A percentile compares a stretch with the other conserved stretches of the same genome.
These are phyloP conservation scores for Venturia nashicola DNA, from an alignment of 2,329 filamentous ascomycete genomes.

Conservation along the genomic window DNA sequence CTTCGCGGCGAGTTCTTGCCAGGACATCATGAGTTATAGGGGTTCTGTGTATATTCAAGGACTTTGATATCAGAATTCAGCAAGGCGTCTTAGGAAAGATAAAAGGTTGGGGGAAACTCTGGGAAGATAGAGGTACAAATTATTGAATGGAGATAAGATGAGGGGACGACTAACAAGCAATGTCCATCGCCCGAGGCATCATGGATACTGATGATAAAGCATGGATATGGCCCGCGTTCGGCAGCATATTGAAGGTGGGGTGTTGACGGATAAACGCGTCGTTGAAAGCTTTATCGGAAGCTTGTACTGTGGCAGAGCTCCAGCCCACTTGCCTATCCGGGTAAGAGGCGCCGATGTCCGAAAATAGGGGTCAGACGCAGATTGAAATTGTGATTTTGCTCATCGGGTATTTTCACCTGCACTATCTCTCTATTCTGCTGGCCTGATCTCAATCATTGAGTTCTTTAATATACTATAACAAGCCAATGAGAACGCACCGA, in stretches of 20 bases:
- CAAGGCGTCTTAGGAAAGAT: background rate
- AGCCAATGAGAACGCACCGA: too few relatives aligned
- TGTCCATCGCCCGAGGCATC: background rate
- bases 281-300: slow-evolving; percentile 2
- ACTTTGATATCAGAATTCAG: background rate
- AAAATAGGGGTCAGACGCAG: background rate
- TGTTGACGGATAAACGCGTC: background rate
- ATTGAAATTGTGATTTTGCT: too few relatives aligned
- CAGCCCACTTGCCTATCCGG: background rate
- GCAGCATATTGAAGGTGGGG: background rate
- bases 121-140: background rate
- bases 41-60: background rate
- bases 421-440: too few relatives aligned
- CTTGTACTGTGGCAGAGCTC: background rate
- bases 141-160: too few relatives aligned
- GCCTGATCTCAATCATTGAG: too few relatives aligned
- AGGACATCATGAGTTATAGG: slow-evolving; percentile 17
- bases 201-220: background rate
- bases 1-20: slow-evolving; percentile 36
- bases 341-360: background rate
- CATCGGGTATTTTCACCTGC: too few relatives aligned
- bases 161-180: background rate
- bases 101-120: background rate
- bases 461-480: too few relatives aligned
- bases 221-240: background rate